Conservation (phyloP, 495 filamentous ascomycete species). For the Halenospora varia region DNA sequence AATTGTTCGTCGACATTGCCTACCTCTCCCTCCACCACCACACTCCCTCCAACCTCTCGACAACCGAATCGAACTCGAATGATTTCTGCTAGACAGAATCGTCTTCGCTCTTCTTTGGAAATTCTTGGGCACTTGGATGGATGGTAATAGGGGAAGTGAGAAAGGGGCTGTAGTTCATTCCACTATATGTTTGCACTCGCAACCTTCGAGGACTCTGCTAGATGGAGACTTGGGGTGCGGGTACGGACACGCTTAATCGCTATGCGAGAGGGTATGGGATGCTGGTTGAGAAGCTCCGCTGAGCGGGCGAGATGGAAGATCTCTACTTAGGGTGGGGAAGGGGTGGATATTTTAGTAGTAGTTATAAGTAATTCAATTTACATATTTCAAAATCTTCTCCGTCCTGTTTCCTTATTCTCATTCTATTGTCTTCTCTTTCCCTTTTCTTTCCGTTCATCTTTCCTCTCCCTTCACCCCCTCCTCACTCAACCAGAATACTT, state of each 20-base stretch:
- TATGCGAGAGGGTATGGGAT: background rate
- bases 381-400: background rate
- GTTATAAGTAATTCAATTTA: background rate
- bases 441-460: background rate
- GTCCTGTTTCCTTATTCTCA: background rate
- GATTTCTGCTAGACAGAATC: conserved; percentile 16
- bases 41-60: conserved; percentile 1
- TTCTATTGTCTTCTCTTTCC: background rate
- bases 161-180: conserved; percentile 26
- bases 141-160: background rate
- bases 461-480: too few relatives aligned
- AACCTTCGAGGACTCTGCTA: background rate
- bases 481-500: too few relatives aligned
- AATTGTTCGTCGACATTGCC: conserved; percentile 22
- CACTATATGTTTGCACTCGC: conserved; percentile 24
- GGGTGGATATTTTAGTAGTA: background rate
- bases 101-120: conserved; percentile 2
- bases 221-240: background rate
- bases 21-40: conserved; percentile 3
- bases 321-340: background rate
- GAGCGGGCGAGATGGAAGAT: too few relatives aligned
- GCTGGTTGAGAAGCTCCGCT: too few relatives aligned
- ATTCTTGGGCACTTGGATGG: background rate
- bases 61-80: conserved; percentile 8
- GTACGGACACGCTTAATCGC: background rate